These are phyloP conservation scores for Komagataella ulmi DNA, from an alignment of 805 yeast genomes.

Conservation along the genomic window DNA sequence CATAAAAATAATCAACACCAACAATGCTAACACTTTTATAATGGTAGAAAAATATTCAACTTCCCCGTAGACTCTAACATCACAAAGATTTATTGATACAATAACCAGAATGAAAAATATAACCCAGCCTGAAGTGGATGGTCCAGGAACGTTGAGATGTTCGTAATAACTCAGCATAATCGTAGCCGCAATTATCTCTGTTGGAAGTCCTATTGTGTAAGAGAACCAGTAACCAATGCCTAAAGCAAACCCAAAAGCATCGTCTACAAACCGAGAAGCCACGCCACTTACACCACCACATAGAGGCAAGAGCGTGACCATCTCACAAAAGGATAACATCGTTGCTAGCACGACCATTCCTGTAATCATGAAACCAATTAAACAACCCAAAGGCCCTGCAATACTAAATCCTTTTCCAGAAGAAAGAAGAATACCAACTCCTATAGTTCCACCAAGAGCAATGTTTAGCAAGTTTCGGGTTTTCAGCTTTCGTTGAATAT, in stretches of 20 bases:
- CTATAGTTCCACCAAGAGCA: conserved; percentile 67
- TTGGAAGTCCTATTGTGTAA: conserved; percentile 60
- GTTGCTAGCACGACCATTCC: conserved; percentile 58
- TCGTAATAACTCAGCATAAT: conserved; percentile 63
- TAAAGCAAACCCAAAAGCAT: conserved; percentile 62
- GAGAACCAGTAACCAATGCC: conserved; percentile 69
- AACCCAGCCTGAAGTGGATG: conserved; percentile 56
- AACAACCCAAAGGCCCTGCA: conserved; percentile 69
- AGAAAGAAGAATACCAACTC: conserved; percentile 60
- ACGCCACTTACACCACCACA: conserved; percentile 70
- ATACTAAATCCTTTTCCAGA: conserved; percentile 62
- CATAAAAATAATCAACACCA: conserved; percentile 48
- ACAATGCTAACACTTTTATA: conserved; percentile 37
- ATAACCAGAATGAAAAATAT: conserved; percentile 38
- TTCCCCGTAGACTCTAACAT: conserved; percentile 65
- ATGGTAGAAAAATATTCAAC: conserved; percentile 52
- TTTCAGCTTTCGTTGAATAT: conserved; percentile 43
- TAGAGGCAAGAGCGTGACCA: conserved; percentile 69
- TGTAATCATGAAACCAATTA: conserved; percentile 50
- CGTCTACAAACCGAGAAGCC: conserved; percentile 63
- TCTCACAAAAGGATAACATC: conserved; percentile 66
- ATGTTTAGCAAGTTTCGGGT: conserved; percentile 67
- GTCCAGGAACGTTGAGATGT: conserved; percentile 32
- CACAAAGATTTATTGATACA: conserved; percentile 42
- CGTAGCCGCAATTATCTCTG: conserved; percentile 72